Evolutionary conservation across 2,329 filamentous ascomycete genomes (phyloP), one percentile per base, ranked within the genome.

Genomic region (Dothiorella sarmentorum): DNA sequence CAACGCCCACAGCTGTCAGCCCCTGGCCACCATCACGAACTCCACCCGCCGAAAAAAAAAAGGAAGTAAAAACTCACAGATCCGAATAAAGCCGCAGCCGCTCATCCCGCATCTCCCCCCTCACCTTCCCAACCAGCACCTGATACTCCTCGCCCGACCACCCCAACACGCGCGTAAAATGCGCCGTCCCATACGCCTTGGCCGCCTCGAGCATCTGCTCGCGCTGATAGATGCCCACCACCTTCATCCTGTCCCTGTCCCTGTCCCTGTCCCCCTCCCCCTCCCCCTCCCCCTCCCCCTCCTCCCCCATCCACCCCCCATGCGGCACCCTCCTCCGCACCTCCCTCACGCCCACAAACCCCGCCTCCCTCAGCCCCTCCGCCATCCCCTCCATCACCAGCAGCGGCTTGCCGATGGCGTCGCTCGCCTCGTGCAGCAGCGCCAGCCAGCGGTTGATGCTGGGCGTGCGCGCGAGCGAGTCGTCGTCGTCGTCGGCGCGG

Each of bases 71-170:
- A 40, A 44, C 42, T 44, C 42, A 44, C 42, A 44, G 42, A 24
- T 44, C 24, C 18, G 42, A 44, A 24, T 29, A 44, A 3, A 44
- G 20, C 20, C 20, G 17, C 22, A 44, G 11, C 3, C n/a, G 5
- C 24, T 44, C 42, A 44, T 44, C 24, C 20, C 17, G 11, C 42
- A 26, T 44, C 24, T 71, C 69, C n/a, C 61, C 60, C 29, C 68
- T 56, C 10, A 66, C 33, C 6, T 44, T 42, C 11, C 62, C 64
- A 11, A 68, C 60, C 44, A 78, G 71, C 3, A 77, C 67, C 55
- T 75, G 72, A 4, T 77, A 73, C 62, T 77, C 74, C 37, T 74
- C 70, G 57, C 69, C 68, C 43, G 63, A 68, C 75, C 75, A 78
- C 3, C 74, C 75, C 26, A 78, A 63, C 6, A 66, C 71, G 26